Base-by-base conservation (phyloP, 768 basidiomycete species). In the Kwoniella mangroviensis region DNA sequence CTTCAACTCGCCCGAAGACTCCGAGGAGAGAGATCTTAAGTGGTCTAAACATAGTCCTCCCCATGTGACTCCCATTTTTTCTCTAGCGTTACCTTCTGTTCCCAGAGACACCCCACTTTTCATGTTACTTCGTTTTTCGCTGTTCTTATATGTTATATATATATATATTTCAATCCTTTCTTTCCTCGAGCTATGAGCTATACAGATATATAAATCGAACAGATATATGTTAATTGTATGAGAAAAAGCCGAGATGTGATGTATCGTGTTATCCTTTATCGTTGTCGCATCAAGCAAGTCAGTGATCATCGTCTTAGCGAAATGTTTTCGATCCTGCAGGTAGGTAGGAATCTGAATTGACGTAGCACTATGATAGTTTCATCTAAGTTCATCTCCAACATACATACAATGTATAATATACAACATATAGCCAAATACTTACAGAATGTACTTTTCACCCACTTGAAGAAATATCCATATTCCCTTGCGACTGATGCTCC, bases 1-100 rank as follows among this genome's bases (percentile, higher is more conserved):
- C 81, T 83, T 63, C 78, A 80, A 61, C 75, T 83, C 72, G 82
- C 82, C 55, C 79, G 82, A 65, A 79, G 82, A 70, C 79, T 83
- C 71, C 79, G 82, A 67, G 82, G 82, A 61, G 80, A 83, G 73
- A 51, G 79, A 56, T 77, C 79, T 40, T 80, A 78, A 72, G 68
- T 62, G 60, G 65, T 58, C 34, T 49, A 51, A 54, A 3, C 28
- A 40, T 54, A 45, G n/a, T 54, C 55, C 55, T 26, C n/a, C 19
- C 51, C 6, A 45, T 51, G 28, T 15, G 17, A 19, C 54, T 26
- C 5, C 24, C 51, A 3, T 11, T 63, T 52, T 49, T 24, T 6
- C 7, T 28, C 22, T 26, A 43, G 4, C 19, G 59, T 19, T 12
- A 22, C 59, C 41, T 61, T 43, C 7, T 61, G n/a, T 61, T 49